Conservation (phyloP, 495 filamentous ascomycete species). For the Aspergillus mulundensis region DNA sequence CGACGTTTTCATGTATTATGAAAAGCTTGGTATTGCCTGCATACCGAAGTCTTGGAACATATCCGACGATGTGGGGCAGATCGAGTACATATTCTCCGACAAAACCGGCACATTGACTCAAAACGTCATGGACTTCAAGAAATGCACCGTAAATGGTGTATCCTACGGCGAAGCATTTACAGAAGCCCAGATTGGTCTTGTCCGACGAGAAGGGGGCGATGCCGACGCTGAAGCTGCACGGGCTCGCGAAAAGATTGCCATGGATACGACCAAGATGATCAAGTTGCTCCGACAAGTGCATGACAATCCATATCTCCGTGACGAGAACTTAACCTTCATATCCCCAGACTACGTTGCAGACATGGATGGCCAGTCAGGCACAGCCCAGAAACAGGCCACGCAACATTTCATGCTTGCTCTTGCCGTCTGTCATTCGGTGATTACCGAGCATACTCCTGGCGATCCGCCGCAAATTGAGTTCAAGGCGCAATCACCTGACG, state of each 20-base stretch:
- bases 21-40: slow-evolving; percentile 85
- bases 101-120: slow-evolving; percentile 98
- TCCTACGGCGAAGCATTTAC: slow-evolving; percentile 97
- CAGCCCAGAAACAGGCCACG: slow-evolving; percentile 68
- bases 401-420: slow-evolving; percentile 93
- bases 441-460: slow-evolving; percentile 83
- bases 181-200: slow-evolving; percentile 93
- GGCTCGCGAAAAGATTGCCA: slow-evolving; percentile 74
- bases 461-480: slow-evolving; percentile 88
- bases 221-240: slow-evolving; percentile 72
- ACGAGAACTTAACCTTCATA: slow-evolving; percentile 87
- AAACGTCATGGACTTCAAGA: slow-evolving; percentile 99
- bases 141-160: slow-evolving; percentile 88
- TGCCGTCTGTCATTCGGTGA: slow-evolving; percentile 93
- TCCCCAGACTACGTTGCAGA: slow-evolving; percentile 84
- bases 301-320: slow-evolving; percentile 85
- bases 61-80: slow-evolving; percentile 95
- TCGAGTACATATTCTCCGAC: slow-evolving; percentile 99
- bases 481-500: slow-evolving; percentile 96
- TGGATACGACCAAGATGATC: slow-evolving; percentile 69
- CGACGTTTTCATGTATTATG: slow-evolving; percentile 95
- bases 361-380: slow-evolving; percentile 69
- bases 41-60: slow-evolving; percentile 99
- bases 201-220: slow-evolving; percentile 81
- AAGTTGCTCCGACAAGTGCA: slow-evolving; percentile 68